Evolutionary conservation across 2,329 filamentous ascomycete genomes (phyloP), one percentile per base, ranked within the genome.

Genomic region (Fusarium tupiense): DNA sequence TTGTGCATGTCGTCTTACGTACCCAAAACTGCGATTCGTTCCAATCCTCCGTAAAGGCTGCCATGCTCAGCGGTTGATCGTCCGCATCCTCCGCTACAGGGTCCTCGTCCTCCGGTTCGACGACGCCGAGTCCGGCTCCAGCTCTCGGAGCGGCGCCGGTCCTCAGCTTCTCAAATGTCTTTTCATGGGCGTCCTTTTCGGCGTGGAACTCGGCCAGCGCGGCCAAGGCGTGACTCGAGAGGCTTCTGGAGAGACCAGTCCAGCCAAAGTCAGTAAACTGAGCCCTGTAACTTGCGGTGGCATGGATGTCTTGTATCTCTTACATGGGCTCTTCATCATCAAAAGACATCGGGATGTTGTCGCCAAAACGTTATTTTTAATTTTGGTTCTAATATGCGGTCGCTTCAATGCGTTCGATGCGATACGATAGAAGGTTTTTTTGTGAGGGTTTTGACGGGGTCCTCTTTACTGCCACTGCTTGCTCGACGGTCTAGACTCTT

Each of bases 1-100:
- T 64, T 71, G 57, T 54, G 40, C 59, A 54, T 14, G 31, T 41
- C 26, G 38, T 61, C 57, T 67, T 70, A 80, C 86, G 44, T 85
- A 93, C 91, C 93, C 94, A 96, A 79, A 96, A 96, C 82, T 96
- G 93, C 71, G 90, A 92, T 78, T 92, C 89, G 79, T 95, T 94
- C 94, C 94, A 96, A 81, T 96, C 92, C 82, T 96, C 94, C 3
- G 87, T 86, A 77, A 96, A 96, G 3, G 88, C 85, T 37, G 93
- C 90, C 89, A 96, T 96, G 22, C 84, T 85, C 62, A 88, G 71
- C 44, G 81, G 80, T 38, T 72, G 64, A 35, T 87, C 85, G 53
- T 88, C 84, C 44, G 53, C 69, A 78, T 91, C 90, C 41, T 70
- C 69, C 38, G 69, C 35, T 50, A 87, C 85, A 17, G 64, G 64